Evolutionary conservation across 495 filamentous ascomycete genomes (phyloP).

Genomic region (Daldinia bambusicola): DNA sequence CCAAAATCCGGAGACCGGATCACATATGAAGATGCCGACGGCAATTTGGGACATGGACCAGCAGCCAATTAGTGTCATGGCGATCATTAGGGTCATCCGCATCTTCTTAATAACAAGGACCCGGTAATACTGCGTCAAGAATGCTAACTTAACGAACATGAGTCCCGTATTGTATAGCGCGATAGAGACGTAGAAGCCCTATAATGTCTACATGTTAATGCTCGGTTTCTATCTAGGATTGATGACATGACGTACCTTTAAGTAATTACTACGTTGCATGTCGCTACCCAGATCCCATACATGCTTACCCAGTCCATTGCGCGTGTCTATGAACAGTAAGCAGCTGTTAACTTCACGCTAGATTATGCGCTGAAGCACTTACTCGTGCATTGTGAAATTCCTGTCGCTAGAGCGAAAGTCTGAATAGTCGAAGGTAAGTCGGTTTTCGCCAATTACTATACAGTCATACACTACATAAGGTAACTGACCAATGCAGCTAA

Average conservation of each 20-base stretch:
- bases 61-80: conserved; percentile 48
- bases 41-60: conserved; percentile 56
- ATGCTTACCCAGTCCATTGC: conserved; percentile 51
- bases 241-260: too few species aligned
- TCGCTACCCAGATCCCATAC: conserved; percentile 39
- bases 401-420: conserved; percentile 37
- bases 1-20: conserved; percentile 52
- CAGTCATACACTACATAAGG: conserved; percentile 2
- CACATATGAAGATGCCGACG: conserved; percentile 50
- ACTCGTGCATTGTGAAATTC: conserved; percentile 43
- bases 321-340: conserved; percentile 38
- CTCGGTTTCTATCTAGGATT: too few species aligned
- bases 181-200: conserved; percentile 57
- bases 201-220: too few species aligned
- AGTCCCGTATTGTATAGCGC: conserved; percentile 56
- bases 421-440: conserved; percentile 6
- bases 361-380: neutral
- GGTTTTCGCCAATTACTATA: conserved; percentile 9
- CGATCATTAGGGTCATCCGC: conserved; percentile 42
- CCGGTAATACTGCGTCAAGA: conserved; percentile 57
- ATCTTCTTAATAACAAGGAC: conserved; percentile 49
- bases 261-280: conserved; percentile 39
- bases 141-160: conserved; percentile 55
- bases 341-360: neutral
- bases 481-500: conserved; percentile 41